A percentile compares a stretch with the other conserved stretches of the same genome.
phyloP scores from a whole-genome alignment of 257 asterid species.

The Craterostigma plantagineum region DNA sequence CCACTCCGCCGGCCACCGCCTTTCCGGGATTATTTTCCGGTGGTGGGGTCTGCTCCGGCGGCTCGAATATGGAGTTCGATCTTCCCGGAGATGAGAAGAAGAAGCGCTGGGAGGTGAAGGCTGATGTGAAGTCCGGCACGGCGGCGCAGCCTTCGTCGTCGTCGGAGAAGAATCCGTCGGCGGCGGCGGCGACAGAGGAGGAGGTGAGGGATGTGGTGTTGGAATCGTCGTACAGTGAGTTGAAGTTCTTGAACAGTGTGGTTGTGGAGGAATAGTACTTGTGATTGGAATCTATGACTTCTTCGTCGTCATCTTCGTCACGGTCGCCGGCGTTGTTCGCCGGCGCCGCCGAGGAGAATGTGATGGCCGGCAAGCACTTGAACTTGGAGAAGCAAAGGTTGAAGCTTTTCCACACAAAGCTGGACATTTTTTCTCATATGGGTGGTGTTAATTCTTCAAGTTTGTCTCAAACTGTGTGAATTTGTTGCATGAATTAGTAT shows the following conservation, averaged over 20 bases:
- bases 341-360: conserved; percentile 18
- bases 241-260: conserved; percentile 22
- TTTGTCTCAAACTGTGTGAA: too few species aligned
- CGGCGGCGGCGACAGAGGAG: conserved; percentile 20
- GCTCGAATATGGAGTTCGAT: conserved; percentile 54
- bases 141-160: conserved; percentile 24
- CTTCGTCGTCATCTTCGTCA: conserved; percentile 9
- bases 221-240: conserved; percentile 36
- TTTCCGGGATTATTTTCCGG: not conserved
- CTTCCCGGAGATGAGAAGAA: conserved; percentile 67
- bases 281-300: not conserved
- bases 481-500: too few species aligned
- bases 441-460: not conserved
- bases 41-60: conserved; percentile 7
- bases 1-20: conserved; percentile 35
- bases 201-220: conserved; percentile 18
- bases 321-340: conserved; percentile 11
- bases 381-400: conserved; percentile 48
- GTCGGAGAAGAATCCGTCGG: conserved; percentile 12
- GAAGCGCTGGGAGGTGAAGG: conserved; percentile 69
- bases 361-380: conserved; percentile 43
- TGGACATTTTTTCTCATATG: conserved; percentile 26
- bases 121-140: conserved; percentile 41
- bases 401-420: conserved; percentile 34
- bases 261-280: conserved; percentile 5